Evolutionary conservation across 2,329 filamentous ascomycete genomes (phyloP), one percentile per base, ranked within the genome.

Genomic region (Paracoccidioides brasiliensis): DNA sequence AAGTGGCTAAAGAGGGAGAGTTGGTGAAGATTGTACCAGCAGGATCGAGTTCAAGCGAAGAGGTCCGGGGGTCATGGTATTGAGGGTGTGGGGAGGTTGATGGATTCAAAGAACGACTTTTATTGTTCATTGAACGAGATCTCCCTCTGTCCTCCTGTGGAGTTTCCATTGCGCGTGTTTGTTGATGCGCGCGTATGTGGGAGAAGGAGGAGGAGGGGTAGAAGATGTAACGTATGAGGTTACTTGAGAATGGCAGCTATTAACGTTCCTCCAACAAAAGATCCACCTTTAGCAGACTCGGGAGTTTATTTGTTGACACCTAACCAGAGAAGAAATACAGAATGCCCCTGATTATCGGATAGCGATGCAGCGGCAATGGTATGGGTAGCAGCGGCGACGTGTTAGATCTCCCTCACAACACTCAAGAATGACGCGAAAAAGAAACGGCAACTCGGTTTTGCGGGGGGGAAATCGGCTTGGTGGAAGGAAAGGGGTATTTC

Each of bases 41-140:
- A 45, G 69, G 64, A 58, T 73, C 69, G 44, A 74, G 57, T 51
- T 66, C 66, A 55, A 71, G 63, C 8, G 67, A 60, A 30, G 64
- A 53, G 48, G 64, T 60, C 14, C 54, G 57, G 38, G 63, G 62
- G 55, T 70, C 64, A 38, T 70, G 66, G 63, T 70, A 73, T 41
- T 64, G 65, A n/a, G 62, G 55, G 48, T 72, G 70, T 51, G 64
- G 67, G 62, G 71, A 72, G 46, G 67, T 64, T 51, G 72, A 73
- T 55, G 69, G 70, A 66, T 72, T 75, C 63, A 73, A 64, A 58
- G 69, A 69, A 59, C 69, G 71, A 64, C 64, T 67, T 57, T 70
- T 67, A 63, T 68, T 63, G 55, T 66, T 65, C 48, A 60, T 66
- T 9, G 69, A 69, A 51, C 67, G 62, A 53, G 71, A 71, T 59